Evolutionary conservation across 768 basidiomycete species (phyloP), one percentile per base, ranked within the genome.

Genomic region (Kwoniella shandongensis): DNA sequence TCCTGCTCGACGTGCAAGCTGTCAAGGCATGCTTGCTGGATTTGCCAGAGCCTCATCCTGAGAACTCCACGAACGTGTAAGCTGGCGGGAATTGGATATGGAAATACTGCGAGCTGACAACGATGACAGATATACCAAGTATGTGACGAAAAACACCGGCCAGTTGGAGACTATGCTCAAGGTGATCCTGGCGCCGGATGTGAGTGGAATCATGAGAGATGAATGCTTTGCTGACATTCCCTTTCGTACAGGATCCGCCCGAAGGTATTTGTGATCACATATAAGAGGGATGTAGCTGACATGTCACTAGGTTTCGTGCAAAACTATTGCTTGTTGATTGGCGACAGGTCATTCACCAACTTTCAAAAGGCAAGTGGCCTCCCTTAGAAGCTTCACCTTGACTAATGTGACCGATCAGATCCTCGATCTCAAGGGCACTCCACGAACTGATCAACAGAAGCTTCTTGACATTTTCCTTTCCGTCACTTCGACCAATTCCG

Each of bases 321-420:
- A 53, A 97, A 97, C 70, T 99, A 98, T 72, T 92, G 90, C 7
- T 81, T 97, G 23, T 82, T 97, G 54, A 89, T 99, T 61, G 90
- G 90, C 22, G 94, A 97, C 77, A 86, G 88, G 4, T 93, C 92
- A 1, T 93, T 93, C 77, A 88, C 87, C 27, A 98, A 98, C 77
- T 99, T 99, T 80, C 96, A 98, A 80, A 99, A 99, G 85, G 91
- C 88, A 30, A 36, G 77, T 51, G 29, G 12, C 7, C 22, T 44
- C 44, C 36, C 13, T 32, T 40, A 36, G 32, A 29, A 10, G 10
- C 30, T 18, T 18, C 18, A 12, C n/a, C 18, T 42, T 25, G 7
- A 44, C n/a, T 39, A 26, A 26, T 35, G 20, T 39, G 12, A 39
- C 29, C 15, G 40, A 20, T 30, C 59, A 96, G 92, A 89, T 97